These are phyloP conservation scores for Botrytis cinerea DNA, from an alignment of 2,329 filamentous ascomycete genomes.

Conservation along the genomic window DNA sequence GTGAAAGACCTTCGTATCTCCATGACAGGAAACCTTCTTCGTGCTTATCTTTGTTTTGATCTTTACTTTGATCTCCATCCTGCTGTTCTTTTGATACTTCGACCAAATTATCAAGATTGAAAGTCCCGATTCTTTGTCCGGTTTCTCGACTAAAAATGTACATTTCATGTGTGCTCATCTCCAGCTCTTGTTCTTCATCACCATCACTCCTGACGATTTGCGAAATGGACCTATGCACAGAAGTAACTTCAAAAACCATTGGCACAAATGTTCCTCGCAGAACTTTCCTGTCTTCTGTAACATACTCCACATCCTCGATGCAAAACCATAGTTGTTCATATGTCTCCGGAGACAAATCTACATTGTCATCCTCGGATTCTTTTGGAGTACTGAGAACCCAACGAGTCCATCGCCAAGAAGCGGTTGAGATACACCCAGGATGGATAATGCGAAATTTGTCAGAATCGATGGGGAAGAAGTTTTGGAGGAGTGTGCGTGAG, in stretches of 20 bases:
- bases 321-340: slow-evolving; percentile 2
- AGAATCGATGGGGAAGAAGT: slow-evolving; percentile 41
- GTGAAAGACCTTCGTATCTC: neutral
- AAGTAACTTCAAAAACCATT: neutral
- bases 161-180: neutral
- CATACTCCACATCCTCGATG: slow-evolving; percentile 2
- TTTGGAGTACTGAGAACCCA: neutral
- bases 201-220: neutral
- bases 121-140: too few species aligned
- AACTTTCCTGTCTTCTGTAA: neutral
- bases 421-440: slow-evolving; percentile 63
- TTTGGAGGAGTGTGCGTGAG: slow-evolving; percentile 44
- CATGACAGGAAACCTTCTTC: neutral
- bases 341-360: neutral
- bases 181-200: neutral
- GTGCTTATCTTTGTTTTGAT: too few species aligned
- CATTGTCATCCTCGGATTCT: neutral
- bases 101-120: neutral
- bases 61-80: neutral
- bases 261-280: neutral
- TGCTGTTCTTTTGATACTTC: neutral
- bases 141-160: neutral
- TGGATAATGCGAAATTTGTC: slow-evolving; percentile 41
- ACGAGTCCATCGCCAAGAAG: slow-evolving; percentile 50
- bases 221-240: neutral